phyloP scores from a whole-genome alignment of 2,329 filamentous ascomycete genomes.

The Escovopsis sp. region DNA sequence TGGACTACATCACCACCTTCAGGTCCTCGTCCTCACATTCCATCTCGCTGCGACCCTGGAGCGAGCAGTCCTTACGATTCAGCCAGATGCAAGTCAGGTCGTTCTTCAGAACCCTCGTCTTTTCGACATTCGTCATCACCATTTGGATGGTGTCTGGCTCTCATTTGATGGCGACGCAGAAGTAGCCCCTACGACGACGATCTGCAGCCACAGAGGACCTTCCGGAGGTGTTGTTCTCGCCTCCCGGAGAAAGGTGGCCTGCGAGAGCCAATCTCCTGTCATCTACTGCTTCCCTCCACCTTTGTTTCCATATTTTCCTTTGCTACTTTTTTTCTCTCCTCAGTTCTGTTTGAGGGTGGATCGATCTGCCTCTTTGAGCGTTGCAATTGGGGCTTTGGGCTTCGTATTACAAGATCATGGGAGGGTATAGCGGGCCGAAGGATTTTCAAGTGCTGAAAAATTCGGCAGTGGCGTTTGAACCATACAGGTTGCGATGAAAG shows the following conservation, averaged over 20 bases:
- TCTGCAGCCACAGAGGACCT: too few species aligned
- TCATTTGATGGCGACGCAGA: conserved; percentile 11
- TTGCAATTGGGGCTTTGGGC: neutral
- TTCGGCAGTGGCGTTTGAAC: conserved; percentile 24
- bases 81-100: conserved; percentile 15
- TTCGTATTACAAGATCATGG: conserved; percentile 12
- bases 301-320: too few species aligned
- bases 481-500: neutral
- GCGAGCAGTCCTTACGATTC: conserved; percentile 4
- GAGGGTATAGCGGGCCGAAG: conserved; percentile 17
- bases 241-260: too few species aligned
- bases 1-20: conserved; percentile 41
- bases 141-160: conserved; percentile 28
- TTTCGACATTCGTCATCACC: conserved; percentile 25
- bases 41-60: neutral
- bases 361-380: neutral
- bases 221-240: too few species aligned
- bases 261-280: too few species aligned
- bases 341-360: neutral
- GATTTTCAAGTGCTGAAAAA: conserved; percentile 41
- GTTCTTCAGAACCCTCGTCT: conserved; percentile 28
- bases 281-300: neutral
- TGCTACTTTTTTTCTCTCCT: neutral
- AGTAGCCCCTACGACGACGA: neutral
- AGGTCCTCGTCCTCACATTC: conserved; percentile 21